Evolutionary conservation across 1,284 basidiomycete genomes (phyloP), one percentile per base, ranked within the genome.

Genomic region (Malassezia cuniculi): DNA sequence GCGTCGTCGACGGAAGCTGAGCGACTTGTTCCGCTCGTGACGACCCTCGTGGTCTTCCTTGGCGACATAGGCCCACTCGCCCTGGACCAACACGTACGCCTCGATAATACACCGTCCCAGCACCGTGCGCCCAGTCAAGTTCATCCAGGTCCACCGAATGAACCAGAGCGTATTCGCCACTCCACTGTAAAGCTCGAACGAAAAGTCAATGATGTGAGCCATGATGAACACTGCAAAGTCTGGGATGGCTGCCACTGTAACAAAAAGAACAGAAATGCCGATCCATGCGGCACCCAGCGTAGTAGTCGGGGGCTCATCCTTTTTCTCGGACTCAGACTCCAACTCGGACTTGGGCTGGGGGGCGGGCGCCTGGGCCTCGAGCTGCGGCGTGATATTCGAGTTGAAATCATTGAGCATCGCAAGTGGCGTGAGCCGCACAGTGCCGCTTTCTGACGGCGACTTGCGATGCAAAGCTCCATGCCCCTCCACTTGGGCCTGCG

Each of bases 1-100:
- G 10, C 47, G 49, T 3, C 52, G 55, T 25, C 48, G 40, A 3
- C 27, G 34, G n/a, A 39, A 24, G 2, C 43, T 39, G 4, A 28
- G 37, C 9, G 27, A 27, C 12, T 37, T 42, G 2, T 18, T 26
- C 17, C 43, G 48, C 7, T 48, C 43, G 2, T 48, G 47, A n/a
- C 47, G 47, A 31, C 42, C 50, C 31, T 66, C 62, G 43, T 66
- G 62, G 31, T 66, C 62, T 33, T 66, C 62, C 10, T 40, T 19
- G 1, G 53, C 51, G 2, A 66, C 62, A 4, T 50, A 50, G n/a
- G 54, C 48, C 62, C 62, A 66, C 30, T 66, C 62, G 14, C 32
- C 44, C 36, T 56, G 44, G 15, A 66, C 50, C 18, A 66, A 48
- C 19, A 37, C 17, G 32, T 62, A 62, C 0, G 57, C 58, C 26